A percentile compares a stretch with the other conserved stretches of the same genome.
Evolutionary conservation across 2,329 filamentous ascomycete genomes (phyloP).

Genomic region (Geosmithia putterillii): DNA sequence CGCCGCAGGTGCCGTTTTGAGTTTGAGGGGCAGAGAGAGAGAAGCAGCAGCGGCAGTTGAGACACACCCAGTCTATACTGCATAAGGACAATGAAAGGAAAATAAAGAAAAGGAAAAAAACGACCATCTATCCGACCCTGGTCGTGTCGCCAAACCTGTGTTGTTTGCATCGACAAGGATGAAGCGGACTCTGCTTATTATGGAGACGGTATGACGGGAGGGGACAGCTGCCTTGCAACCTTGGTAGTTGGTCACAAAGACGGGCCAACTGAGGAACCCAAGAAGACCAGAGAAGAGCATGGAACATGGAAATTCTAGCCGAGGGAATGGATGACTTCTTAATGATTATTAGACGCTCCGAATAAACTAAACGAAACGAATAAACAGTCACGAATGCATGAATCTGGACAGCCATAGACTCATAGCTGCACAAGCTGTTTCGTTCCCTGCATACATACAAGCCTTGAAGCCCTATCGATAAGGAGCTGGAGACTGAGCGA

Average conservation of each 20-base stretch:
- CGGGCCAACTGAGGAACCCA: too few relatives aligned
- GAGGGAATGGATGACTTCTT: not conserved
- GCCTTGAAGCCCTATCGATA: not conserved
- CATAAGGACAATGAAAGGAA: not conserved
- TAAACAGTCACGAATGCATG: not conserved
- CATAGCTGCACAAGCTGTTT: too few relatives aligned
- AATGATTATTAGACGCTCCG: not conserved
- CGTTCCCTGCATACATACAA: not conserved
- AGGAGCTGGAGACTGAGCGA: too few relatives aligned
- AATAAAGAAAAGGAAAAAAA: not conserved
- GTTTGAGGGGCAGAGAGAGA: not conserved
- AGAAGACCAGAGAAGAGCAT: too few relatives aligned
- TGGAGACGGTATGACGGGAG: not conserved
- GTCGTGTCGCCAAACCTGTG: not conserved
- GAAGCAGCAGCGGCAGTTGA: not conserved
- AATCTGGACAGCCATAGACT: too few relatives aligned
- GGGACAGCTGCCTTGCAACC: too few relatives aligned
- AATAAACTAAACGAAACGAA: not conserved
- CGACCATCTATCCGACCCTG: not conserved
- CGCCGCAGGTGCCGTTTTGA: conserved; percentile 41
- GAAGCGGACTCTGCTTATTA: not conserved
- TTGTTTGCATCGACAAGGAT: too few relatives aligned
- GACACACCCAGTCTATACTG: too few relatives aligned
- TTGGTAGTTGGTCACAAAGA: too few relatives aligned
- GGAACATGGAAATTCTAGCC: too few relatives aligned